Base-by-base conservation (phyloP, 2,329 filamentous ascomycete species). In the Neocucurbitaria cava region DNA sequence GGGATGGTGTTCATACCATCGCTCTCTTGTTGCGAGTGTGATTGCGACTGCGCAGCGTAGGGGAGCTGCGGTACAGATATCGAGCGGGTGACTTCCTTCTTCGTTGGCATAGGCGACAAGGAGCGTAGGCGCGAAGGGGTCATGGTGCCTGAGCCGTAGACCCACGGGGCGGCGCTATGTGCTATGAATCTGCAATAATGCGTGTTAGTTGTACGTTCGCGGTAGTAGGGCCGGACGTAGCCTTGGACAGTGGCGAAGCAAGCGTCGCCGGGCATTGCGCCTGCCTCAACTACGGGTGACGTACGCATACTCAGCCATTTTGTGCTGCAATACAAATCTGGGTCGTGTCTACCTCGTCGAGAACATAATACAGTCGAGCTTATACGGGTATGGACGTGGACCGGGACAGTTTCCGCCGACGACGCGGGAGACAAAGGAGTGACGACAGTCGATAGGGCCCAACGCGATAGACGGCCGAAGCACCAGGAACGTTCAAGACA, bases 1-100 rank as follows among this genome's bases (percentile, higher is more conserved):
- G 88, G 88, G 46, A 91, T 79, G 1, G 89, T 91, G 72, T 86
- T 90, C 77, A 90, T 83, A 65, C 86, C 85, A 67, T 85, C 82
- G 62, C 83, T 82, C 17, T 75, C 71, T 10, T n/a, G n/a, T n/a
- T n/a, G n/a, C n/a, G 77, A 71, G 15, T 78, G 72, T 15, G 78
- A 56, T 20, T 77, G 73, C n/a, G 78, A 53, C 42, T 60, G 62
- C 50, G 68, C 64, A 17, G 66, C 52, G 54, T 62, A 72, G 49
- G 61, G 58, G 46, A 77, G 70, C 13, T 76, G 71, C 2, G 74
- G 73, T 11, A 72, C 71, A 15, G 74, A 76, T 28, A 72, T 68
- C 17, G 74, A 76, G 33, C 75, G 70, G 45, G 70, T 74, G 59
- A 77, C 67, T 48, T 74, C 68, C 56, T 75, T 76, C 62, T 66